Evolutionary conservation across 1,284 basidiomycete genomes (phyloP).

Genomic region (Leccinum ponderosum): DNA sequence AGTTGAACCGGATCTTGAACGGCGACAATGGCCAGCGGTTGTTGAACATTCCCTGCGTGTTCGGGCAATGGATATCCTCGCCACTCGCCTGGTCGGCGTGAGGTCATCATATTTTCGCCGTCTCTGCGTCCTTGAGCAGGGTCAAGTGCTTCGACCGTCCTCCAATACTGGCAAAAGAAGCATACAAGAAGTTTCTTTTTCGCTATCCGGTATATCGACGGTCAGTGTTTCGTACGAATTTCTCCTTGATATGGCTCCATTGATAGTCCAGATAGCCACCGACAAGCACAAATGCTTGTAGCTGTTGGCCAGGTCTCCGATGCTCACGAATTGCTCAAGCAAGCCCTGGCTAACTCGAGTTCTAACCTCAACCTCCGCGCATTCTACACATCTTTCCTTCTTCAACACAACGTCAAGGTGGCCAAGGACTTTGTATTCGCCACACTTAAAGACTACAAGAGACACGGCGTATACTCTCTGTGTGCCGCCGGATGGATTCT

Average conservation of each 20-base stretch:
- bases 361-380: slow-evolving; percentile 80
- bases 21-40: too few species aligned
- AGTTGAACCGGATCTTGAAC: too few species aligned
- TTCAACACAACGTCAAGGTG: slow-evolving; percentile 69
- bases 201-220: slow-evolving; percentile 93
- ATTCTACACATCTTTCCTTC: slow-evolving; percentile 86
- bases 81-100: too few species aligned
- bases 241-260: background rate
- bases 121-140: too few species aligned
- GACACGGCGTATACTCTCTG: slow-evolving; percentile 87
- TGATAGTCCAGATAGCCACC: slow-evolving; percentile 58
- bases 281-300: slow-evolving; percentile 79
- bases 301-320: slow-evolving; percentile 70
- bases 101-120: too few species aligned
- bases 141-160: too few species aligned
- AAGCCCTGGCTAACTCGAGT: slow-evolving; percentile 73
- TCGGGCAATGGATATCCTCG: too few species aligned
- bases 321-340: slow-evolving; percentile 86
- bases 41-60: too few species aligned
- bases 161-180: slow-evolving; percentile 62
- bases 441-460: slow-evolving; percentile 81
- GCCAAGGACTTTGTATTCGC: slow-evolving; percentile 86
- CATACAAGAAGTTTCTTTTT: slow-evolving; percentile 81
- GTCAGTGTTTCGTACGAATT: slow-evolving; percentile 45
- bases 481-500: slow-evolving; percentile 86